Percentiles rank a stretch among this genome's conserved stretches.
Conservation (phyloP, 148 eudicot genomes). For the Linanthus parryae region DNA sequence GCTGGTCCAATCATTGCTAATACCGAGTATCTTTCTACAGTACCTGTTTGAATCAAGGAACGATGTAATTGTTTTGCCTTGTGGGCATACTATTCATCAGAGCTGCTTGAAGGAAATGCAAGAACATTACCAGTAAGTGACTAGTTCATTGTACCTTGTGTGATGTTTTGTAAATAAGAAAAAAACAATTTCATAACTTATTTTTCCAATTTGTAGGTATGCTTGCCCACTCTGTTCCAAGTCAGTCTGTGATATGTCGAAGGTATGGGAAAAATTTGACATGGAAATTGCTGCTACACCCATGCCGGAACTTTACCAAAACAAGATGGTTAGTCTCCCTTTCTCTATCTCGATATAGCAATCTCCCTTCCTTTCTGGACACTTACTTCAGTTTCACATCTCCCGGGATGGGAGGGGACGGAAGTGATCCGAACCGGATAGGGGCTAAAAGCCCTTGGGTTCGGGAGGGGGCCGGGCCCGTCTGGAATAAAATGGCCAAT, state of each 20-base stretch:
- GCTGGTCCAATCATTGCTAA: too few species aligned
- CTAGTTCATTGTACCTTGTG: not conserved
- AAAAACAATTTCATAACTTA: not conserved
- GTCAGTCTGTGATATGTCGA: conserved; percentile 91
- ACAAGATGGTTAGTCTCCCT: conserved; percentile 46
- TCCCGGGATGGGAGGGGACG: too few species aligned
- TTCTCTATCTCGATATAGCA: conserved; percentile 9
- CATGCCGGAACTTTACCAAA: conserved; percentile 64
- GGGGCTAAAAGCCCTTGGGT: too few species aligned
- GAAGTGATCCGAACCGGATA: too few species aligned
- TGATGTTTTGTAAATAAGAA: not conserved
- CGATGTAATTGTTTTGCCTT: conserved; percentile 61
- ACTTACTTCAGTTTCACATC: too few species aligned
- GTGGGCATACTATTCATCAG: conserved; percentile 91
- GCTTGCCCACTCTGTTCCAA: conserved; percentile 93
- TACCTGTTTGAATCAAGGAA: conserved; percentile 69
- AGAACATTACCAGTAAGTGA: conserved; percentile 76
- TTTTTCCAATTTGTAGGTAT: conserved; percentile 38
- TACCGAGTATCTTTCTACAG: too few species aligned
- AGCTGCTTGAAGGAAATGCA: conserved; percentile 83
- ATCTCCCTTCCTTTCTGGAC: not conserved
- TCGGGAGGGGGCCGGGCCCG: too few species aligned
- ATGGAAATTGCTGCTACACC: conserved; percentile 84
- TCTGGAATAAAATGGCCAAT: too few species aligned
- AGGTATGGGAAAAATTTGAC: conserved; percentile 81